Evolutionary conservation across 2,329 filamentous ascomycete genomes (phyloP).

Genomic region (Diaporthe caulivora): DNA sequence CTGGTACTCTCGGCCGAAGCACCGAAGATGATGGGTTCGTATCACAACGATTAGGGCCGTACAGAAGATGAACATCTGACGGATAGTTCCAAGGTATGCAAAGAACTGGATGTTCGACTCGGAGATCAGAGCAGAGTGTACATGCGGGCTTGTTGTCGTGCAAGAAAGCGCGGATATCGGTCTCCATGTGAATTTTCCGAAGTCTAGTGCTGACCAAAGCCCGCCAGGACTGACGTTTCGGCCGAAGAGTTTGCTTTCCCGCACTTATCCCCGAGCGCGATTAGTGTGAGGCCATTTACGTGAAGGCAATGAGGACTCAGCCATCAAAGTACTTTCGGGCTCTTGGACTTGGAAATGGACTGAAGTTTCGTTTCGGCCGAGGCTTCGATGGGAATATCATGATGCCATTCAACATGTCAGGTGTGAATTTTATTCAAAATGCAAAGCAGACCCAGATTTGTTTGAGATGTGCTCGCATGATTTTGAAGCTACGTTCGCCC

Average conservation of each 20-base stretch:
- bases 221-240: background rate
- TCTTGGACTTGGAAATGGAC: background rate
- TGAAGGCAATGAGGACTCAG: background rate
- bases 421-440: no score
- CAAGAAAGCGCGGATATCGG: slow-evolving; percentile 11
- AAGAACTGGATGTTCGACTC: no score
- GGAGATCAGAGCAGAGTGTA: background rate
- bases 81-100: background rate
- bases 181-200: background rate
- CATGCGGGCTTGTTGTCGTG: no score
- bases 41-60: accelerated
- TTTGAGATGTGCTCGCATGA: background rate
- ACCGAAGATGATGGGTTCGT: background rate
- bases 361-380: background rate
- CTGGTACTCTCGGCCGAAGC: background rate
- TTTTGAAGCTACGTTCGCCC: background rate
- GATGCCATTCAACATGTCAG: background rate
- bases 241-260: background rate
- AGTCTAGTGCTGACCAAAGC: background rate
- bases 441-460: accelerated
- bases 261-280: background rate
- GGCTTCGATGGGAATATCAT: background rate
- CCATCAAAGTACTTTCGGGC: background rate
- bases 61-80: accelerated
- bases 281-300: background rate